These are phyloP conservation scores for Trichoderma citrinoviride DNA, from an alignment of 2,329 filamentous ascomycete genomes.

Conservation along the genomic window DNA sequence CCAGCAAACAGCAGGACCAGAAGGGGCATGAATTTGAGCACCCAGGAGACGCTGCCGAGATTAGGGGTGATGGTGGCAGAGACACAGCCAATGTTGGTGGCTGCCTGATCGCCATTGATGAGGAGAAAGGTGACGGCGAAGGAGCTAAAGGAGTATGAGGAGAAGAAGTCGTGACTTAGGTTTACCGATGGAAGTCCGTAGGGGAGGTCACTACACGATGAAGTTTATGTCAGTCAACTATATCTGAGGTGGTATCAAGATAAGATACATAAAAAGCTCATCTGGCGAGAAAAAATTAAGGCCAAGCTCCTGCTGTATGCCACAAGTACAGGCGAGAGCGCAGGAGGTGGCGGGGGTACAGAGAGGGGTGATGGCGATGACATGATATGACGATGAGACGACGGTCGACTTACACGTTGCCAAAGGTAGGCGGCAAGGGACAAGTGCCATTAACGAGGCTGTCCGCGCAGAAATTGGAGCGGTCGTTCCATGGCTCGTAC, in stretches of 20 bases:
- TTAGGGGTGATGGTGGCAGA: slow-evolving; percentile 81
- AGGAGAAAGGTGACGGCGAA: slow-evolving; percentile 72
- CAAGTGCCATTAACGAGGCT: slow-evolving; percentile 62
- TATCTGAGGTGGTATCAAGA: not conserved
- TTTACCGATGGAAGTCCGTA: slow-evolving; percentile 67
- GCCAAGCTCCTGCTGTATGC: not conserved
- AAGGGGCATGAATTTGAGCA: slow-evolving; percentile 74
- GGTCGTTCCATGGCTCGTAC: slow-evolving; percentile 64
- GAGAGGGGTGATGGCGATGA: not conserved
- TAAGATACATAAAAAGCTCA: not conserved
- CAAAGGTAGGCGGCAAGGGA: slow-evolving; percentile 73
- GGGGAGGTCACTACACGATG: slow-evolving; percentile 34
- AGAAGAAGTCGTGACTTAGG: slow-evolving; percentile 69
- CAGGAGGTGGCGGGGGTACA: not conserved
- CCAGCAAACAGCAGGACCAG: slow-evolving; percentile 76
- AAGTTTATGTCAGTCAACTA: not conserved
- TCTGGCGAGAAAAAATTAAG: not conserved
- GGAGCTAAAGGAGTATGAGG: slow-evolving; percentile 83
- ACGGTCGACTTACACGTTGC: slow-evolving; percentile 37
- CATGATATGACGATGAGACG: not conserved
- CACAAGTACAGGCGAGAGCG: not conserved
- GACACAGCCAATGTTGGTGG: slow-evolving; percentile 72
- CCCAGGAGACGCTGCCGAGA: slow-evolving; percentile 66
- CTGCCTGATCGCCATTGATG: slow-evolving; percentile 66
- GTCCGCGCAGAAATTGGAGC: slow-evolving; percentile 64